A percentile compares a stretch with the other conserved stretches of the same genome.
Evolutionary conservation across 2,329 filamentous ascomycete genomes (phyloP).

Genomic region (Aspergillus aculeatinus): DNA sequence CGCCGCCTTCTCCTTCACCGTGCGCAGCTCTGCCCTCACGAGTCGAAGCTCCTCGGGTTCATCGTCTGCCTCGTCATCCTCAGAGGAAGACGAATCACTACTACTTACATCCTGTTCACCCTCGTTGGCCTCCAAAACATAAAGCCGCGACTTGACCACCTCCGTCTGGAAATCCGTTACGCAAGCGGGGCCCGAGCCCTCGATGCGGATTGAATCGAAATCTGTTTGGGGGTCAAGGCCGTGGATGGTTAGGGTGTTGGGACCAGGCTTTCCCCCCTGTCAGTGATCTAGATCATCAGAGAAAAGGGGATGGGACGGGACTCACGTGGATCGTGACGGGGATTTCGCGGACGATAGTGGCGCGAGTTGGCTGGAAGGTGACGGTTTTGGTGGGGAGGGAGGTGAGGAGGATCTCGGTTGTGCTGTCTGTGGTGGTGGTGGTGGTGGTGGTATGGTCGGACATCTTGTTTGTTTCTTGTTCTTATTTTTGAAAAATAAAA

Average conservation of each 20-base stretch:
- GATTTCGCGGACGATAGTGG: constrained; percentile 62
- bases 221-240: constrained; percentile 56
- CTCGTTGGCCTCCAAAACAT: constrained; percentile 35
- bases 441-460: too few species aligned
- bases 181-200: constrained; percentile 57
- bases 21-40: constrained; percentile 25
- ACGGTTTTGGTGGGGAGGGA: constrained; percentile 61
- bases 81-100: background rate
- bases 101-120: background rate
- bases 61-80: constrained; percentile 19
- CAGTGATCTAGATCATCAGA: too few species aligned
- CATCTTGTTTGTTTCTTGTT: too few species aligned
- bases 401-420: constrained; percentile 47
- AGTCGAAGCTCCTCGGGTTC: constrained; percentile 17
- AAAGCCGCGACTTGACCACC: constrained; percentile 55
- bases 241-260: constrained; percentile 57
- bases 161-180: constrained; percentile 65
- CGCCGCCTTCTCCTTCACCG: constrained; percentile 32
- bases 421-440: too few species aligned
- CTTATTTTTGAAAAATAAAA: too few species aligned
- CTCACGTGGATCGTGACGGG: constrained; percentile 51
- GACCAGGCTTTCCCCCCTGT: constrained; percentile 44
- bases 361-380: constrained; percentile 61
- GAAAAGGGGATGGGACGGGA: background rate
- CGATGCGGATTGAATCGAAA: constrained; percentile 59